Evolutionary conservation across 2,329 filamentous ascomycete species (phyloP).

Genomic region (Exophiala oligosperma): DNA sequence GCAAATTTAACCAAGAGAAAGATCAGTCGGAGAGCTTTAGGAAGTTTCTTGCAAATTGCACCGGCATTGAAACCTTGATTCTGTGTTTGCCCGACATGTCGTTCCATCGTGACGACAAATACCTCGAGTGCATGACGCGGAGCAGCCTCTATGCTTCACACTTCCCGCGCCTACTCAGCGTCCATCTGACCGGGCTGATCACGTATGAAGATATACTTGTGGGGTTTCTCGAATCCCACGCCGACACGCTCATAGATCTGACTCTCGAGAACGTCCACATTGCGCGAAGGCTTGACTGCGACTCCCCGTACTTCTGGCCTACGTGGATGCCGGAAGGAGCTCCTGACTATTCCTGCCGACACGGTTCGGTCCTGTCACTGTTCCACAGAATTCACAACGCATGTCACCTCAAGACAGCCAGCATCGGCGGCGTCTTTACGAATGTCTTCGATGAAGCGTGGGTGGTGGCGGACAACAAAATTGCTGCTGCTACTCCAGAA

Average conservation of each 20-base stretch:
- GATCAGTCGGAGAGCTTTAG: neutral
- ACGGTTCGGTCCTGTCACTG: neutral
- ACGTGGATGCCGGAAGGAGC: too few relatives aligned
- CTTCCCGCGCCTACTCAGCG: neutral
- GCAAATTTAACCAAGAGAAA: neutral
- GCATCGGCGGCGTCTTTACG: neutral
- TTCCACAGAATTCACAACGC: neutral
- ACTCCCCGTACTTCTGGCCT: too few relatives aligned
- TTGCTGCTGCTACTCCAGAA: too few relatives aligned
- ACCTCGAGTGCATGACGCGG: neutral
- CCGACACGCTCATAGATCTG: neutral
- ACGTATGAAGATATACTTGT: neutral
- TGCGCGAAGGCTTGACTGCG: neutral
- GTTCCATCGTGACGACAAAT: neutral
- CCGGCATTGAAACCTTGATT: neutral
- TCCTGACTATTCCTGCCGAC: too few relatives aligned
- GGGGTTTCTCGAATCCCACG: neutral
- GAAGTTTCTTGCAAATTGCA: neutral
- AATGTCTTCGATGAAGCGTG: neutral
- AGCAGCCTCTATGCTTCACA: neutral
- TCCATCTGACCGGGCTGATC: neutral
- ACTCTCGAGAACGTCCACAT: neutral
- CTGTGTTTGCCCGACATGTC: neutral
- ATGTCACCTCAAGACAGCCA: neutral
- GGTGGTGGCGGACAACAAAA: neutral